Evolutionary conservation across 306 rosid species (phyloP), one percentile per base, ranked within the genome.

Genomic region (Dicorynia guianensis): DNA sequence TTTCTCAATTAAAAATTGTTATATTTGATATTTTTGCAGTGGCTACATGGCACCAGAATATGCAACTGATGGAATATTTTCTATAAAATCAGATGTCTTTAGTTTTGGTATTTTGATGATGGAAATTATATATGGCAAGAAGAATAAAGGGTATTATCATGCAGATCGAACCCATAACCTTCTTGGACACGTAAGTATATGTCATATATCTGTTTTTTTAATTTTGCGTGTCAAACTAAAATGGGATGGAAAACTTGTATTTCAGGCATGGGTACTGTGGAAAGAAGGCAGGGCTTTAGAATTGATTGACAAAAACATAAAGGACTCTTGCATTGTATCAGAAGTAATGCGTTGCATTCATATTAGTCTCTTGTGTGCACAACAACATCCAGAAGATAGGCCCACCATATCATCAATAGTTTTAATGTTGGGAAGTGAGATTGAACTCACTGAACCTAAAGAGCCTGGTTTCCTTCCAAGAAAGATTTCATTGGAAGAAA

Each of bases 181-280:
- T 8, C 66, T 83, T 17, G 76, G 82, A 54, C 47, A 83, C 25
- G 87, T 83, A 71, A 83, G 87, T 25, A 25, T 25, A 25, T 25
- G 2, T 25, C 2, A 25, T 25, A 25, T 25, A 25, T 25, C 2
- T 25, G 1, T 25, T 25, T 25, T 25, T 25, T 25, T 25, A 1
- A 1, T 3, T 3, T 40, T 40, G 9, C 2, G 30, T 25, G 30
- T 25, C 30, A 25, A 25, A 25, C 2, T 25, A 2, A 25, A 25
- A 25, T 25, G 2, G 1, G 30, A 25, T 25, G 30, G 2, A 25
- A 25, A 25, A 25, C 2, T 25, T 25, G 2, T 60, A 14, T 47
- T n/a, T 42, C 72, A 84, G 87, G 82, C 85, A 13, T 80, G 85
- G 85, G 72, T 25, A 50, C 42, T 84, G 19, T 84, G 83, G 85